These are phyloP conservation scores for Tephrocybe sp. DNA, from an alignment of 768 basidiomycete species.

Conservation along the genomic window DNA sequence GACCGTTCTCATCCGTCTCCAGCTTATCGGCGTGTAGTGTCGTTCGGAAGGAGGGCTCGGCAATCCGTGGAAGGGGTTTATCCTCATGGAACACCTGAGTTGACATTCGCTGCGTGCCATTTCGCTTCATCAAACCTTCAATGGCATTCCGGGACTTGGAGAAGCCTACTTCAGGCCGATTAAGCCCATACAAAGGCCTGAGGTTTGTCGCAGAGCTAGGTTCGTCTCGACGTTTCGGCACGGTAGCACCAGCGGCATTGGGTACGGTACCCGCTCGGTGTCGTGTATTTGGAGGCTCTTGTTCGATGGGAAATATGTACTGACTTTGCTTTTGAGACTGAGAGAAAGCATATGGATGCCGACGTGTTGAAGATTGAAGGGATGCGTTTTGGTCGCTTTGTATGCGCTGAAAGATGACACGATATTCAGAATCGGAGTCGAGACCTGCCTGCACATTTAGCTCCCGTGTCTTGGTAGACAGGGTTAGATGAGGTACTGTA, in stretches of 20 bases:
- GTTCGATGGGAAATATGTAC: constrained; percentile 20
- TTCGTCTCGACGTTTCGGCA: constrained; percentile 38
- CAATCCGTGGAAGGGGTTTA: constrained; percentile 38
- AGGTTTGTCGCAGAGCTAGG: constrained; percentile 26
- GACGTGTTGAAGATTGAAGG: constrained; percentile 13
- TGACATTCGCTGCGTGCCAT: constrained; percentile 31
- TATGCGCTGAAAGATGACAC: constrained; percentile 10
- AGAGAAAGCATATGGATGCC: constrained; percentile 13
- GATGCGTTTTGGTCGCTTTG: constrained; percentile 13
- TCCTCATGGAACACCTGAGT: constrained; percentile 41
- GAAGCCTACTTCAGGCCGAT: constrained; percentile 2
- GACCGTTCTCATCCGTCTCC: constrained; percentile 61
- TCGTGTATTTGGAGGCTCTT: constrained; percentile 18
- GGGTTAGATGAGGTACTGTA: background rate
- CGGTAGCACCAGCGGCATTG: constrained; percentile 17
- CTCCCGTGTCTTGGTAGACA: constrained; percentile 2
- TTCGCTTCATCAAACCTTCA: constrained; percentile 18
- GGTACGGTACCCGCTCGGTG: constrained; percentile 28
- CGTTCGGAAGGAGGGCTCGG: constrained; percentile 58
- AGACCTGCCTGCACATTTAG: background rate
- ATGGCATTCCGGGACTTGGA: constrained; percentile 10
- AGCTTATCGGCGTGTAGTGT: constrained; percentile 63
- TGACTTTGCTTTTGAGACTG: constrained; percentile 36
- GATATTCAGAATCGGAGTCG: constrained; percentile 11
- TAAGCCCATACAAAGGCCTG: constrained; percentile 6